Percentiles rank a stretch among this genome's conserved stretches.
phyloP scores from a whole-genome alignment of 148 eudicot genomes.

The Hydrangea macrophylla region DNA sequence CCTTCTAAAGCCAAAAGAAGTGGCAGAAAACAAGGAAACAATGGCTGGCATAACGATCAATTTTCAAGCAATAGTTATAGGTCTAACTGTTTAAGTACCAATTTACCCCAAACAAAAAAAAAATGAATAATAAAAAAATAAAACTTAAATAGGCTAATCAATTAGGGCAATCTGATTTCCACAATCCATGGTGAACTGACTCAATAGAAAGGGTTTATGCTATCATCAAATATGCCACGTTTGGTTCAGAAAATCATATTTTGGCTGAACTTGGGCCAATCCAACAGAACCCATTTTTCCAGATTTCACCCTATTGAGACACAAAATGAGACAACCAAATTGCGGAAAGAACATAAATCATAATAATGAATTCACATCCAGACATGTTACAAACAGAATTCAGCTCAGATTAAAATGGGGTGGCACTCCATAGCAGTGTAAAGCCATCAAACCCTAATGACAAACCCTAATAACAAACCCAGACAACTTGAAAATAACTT shows the following conservation, averaged over 20 bases:
- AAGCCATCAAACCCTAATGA: not conserved
- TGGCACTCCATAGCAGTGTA: not conserved
- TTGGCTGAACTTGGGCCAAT: not conserved
- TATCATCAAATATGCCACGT: not conserved
- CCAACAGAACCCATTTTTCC: not conserved
- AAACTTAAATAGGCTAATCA: not conserved
- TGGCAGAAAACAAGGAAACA: not conserved
- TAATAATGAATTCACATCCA: not conserved
- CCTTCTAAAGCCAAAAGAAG: not conserved
- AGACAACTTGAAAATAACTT: not conserved
- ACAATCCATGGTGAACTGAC: not conserved
- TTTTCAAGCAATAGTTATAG: not conserved
- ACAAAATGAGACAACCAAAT: not conserved
- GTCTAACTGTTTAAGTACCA: too few species aligned
- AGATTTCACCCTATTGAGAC: not conserved
- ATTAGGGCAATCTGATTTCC: not conserved
- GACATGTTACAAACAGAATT: not conserved
- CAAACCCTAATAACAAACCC: not conserved
- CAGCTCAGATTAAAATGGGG: too few species aligned
- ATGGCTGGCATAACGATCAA: not conserved
- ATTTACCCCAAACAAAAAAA: slow-evolving; percentile 1
- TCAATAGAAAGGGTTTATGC: slow-evolving; percentile 2
- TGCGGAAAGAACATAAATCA: not conserved
- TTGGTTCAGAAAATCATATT: not conserved
- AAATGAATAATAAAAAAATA: not conserved